Evolutionary conservation across 176 grass and related monocot genomes (phyloP).

Genomic region (Elymus sibiricus): DNA sequence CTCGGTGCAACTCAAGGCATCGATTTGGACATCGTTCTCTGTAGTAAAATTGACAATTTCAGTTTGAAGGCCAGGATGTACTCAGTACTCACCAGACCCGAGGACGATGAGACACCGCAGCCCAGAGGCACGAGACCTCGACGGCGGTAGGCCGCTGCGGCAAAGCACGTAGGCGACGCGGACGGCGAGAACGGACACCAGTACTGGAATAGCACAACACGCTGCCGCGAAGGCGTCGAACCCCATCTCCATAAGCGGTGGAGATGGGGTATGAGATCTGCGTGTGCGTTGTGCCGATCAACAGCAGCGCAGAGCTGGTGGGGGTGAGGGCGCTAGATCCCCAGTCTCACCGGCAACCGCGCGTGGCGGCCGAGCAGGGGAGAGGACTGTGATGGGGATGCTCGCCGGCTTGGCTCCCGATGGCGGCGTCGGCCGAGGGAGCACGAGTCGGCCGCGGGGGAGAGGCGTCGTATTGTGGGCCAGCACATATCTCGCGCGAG

Average conservation of each 20-base stretch:
- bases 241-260: constrained; percentile 9
- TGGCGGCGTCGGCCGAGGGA: not conserved
- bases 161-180: constrained; percentile 46
- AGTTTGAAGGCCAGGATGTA: not conserved
- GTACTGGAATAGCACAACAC: constrained; percentile 27
- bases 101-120: constrained; percentile 58
- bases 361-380: not conserved
- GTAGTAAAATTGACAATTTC: not conserved
- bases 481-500: too few species aligned
- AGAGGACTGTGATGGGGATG: not conserved
- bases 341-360: not conserved
- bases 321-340: not conserved
- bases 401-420: not conserved
- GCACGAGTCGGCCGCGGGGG: not conserved
- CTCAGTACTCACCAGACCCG: constrained; percentile 54
- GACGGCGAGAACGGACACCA: constrained; percentile 42
- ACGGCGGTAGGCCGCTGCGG: constrained; percentile 30
- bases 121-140: not conserved
- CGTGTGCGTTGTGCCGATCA: not conserved
- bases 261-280: not conserved
- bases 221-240: not conserved
- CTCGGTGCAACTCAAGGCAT: not conserved
- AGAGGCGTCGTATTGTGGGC: too few species aligned
- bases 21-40: not conserved
- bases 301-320: not conserved